Percentiles rank a stretch among this genome's conserved stretches.
Evolutionary conservation across 2,329 filamentous ascomycete species (phyloP).

Genomic region (Sarocladiaceae sp.): DNA sequence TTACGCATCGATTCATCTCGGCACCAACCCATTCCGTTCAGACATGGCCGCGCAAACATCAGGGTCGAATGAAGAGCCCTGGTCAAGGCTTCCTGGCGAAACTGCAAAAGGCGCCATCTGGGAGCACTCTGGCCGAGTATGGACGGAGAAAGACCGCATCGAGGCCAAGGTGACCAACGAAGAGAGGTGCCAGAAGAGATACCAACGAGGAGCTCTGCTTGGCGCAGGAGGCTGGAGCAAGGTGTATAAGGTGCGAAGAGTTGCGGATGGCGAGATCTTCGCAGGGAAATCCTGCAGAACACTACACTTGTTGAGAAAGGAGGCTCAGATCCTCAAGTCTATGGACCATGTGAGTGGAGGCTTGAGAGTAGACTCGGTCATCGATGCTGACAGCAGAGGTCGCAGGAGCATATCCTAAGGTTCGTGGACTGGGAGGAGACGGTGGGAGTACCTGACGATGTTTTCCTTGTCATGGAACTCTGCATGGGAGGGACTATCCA

Average conservation of each 20-base stretch:
- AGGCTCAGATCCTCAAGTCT: slow-evolving; percentile 17
- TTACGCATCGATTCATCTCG: no score
- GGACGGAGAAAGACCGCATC: background rate
- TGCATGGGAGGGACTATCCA: slow-evolving; percentile 23
- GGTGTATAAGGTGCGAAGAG: slow-evolving; percentile 23
- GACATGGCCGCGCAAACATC: no score
- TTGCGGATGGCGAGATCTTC: slow-evolving; percentile 18
- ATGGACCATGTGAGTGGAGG: slow-evolving; percentile 20
- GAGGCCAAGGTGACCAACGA: background rate
- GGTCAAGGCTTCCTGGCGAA: background rate
- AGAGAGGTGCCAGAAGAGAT: background rate
- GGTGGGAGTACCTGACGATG: slow-evolving; percentile 9
- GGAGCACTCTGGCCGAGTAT: background rate
- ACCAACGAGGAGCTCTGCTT: slow-evolving; percentile 16
- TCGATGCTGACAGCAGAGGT: background rate
- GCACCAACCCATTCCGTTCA: no score
- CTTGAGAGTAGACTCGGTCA: background rate
- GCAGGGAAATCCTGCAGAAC: slow-evolving; percentile 22
- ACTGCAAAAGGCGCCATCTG: background rate
- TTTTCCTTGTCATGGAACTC: slow-evolving; percentile 25
- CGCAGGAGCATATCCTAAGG: slow-evolving; percentile 22
- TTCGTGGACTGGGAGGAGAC: slow-evolving; percentile 22
- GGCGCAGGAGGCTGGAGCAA: slow-evolving; percentile 22
- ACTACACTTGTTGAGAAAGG: slow-evolving; percentile 17
- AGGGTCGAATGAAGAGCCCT: background rate